A percentile compares a stretch with the other conserved stretches of the same genome.
Evolutionary conservation across 148 eudicot genomes (phyloP).

Genomic region (Hydrangea macrophylla): DNA sequence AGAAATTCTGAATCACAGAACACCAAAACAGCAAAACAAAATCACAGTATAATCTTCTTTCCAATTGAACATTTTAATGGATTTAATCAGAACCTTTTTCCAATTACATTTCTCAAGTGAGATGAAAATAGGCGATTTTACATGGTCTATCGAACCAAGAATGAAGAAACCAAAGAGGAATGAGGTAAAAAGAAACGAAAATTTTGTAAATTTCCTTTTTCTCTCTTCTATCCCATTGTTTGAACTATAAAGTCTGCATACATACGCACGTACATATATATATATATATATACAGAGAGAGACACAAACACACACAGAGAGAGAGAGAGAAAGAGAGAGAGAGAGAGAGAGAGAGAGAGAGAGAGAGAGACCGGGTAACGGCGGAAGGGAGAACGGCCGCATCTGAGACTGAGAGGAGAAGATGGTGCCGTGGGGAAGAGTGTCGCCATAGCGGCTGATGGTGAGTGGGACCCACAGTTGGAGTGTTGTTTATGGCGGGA

Average conservation of each 20-base stretch:
- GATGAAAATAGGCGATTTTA: neutral
- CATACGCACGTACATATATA: neutral
- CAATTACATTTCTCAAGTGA: neutral
- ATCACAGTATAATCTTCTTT: neutral
- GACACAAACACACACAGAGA: no score
- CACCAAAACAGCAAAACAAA: no score
- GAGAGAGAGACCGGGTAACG: constrained; percentile 20
- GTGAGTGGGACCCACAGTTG: no score
- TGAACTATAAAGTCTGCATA: neutral
- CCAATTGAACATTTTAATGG: neutral
- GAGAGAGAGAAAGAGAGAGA: no score
- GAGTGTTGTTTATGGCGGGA: neutral
- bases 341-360: constrained; percentile 13
- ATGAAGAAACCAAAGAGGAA: neutral
- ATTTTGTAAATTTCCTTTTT: neutral
- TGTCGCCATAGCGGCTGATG: constrained; percentile 30
- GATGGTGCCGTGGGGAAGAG: constrained; percentile 28
- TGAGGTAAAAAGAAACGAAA: neutral
- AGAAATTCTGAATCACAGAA: constrained; percentile 12
- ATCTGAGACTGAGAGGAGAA: constrained; percentile 19
- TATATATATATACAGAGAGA: neutral
- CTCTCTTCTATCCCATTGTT: neutral
- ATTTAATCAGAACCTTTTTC: neutral
- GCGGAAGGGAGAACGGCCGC: constrained; percentile 9
- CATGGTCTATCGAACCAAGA: neutral